Percentiles rank a stretch among this genome's conserved stretches.
Conservation (phyloP, 352 stramenopile species). For the Globisporangium mamillatum region DNA sequence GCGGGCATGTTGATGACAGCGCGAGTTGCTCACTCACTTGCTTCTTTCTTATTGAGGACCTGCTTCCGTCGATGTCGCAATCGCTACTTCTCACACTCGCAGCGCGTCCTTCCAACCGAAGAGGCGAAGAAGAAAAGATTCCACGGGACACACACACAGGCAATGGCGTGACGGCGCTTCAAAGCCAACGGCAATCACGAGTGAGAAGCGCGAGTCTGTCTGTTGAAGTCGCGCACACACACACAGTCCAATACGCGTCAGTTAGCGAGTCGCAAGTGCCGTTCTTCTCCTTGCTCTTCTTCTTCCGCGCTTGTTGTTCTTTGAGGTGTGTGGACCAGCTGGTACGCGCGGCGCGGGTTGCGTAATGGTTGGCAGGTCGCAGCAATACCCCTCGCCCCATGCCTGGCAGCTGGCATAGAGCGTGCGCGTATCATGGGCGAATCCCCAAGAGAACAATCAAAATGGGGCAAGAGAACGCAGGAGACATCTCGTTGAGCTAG, state of each 20-base stretch:
- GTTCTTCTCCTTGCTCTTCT: not conserved
- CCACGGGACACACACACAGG: not conserved
- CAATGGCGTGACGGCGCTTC: not conserved
- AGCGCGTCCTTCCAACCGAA: not conserved
- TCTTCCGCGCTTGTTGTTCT: conserved; percentile 1
- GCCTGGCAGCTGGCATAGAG: not conserved
- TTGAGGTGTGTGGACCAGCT: not conserved
- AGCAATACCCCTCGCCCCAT: not conserved
- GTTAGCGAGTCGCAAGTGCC: not conserved
- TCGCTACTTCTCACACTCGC: not conserved
- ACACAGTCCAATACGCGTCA: not conserved
- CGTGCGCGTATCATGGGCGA: not conserved
- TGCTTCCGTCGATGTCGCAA: not conserved
- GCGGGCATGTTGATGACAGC: not conserved
- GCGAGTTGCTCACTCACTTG: not conserved
- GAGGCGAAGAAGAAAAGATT: conserved; percentile 5
- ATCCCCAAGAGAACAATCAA: not conserved
- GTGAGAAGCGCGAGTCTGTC: too few relatives aligned
- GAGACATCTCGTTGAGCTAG: conserved; percentile 4
- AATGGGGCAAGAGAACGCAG: not conserved
- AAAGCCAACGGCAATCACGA: not conserved
- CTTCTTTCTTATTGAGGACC: not conserved
- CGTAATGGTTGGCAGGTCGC: conserved; percentile 1
- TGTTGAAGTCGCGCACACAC: not conserved
- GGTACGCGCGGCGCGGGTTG: not conserved